Conservation (phyloP, 306 rosid species). For the Cyamopsis tetragonoloba region DNA sequence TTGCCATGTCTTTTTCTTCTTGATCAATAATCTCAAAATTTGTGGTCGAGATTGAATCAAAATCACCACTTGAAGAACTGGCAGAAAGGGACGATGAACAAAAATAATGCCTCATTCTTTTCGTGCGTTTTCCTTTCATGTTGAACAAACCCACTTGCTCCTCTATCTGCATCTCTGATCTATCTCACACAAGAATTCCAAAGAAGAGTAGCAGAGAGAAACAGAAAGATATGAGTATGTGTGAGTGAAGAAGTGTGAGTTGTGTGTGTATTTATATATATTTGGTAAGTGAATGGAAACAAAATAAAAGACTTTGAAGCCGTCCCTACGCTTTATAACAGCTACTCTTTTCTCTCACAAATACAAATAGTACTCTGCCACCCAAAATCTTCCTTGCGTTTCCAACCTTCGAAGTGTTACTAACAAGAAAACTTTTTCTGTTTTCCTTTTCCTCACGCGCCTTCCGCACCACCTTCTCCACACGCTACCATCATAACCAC, state of each 20-base stretch:
- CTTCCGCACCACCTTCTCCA: not conserved
- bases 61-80: slow-evolving; percentile 46
- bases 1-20: slow-evolving; percentile 92
- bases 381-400: slow-evolving; percentile 58
- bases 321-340: slow-evolving; percentile 36
- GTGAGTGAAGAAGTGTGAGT: slow-evolving; percentile 13
- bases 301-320: slow-evolving; percentile 20
- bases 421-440: slow-evolving; percentile 38
- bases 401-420: slow-evolving; percentile 58
- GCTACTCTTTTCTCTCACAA: no score
- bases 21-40: slow-evolving; percentile 45
- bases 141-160: slow-evolving; percentile 26
- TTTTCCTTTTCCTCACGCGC: slow-evolving; percentile 57
- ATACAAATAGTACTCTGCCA: slow-evolving; percentile 38
- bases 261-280: not conserved
- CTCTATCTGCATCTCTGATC: slow-evolving; percentile 38
- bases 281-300: not conserved
- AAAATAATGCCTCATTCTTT: slow-evolving; percentile 51
- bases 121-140: slow-evolving; percentile 65
- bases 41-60: slow-evolving; percentile 35
- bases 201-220: not conserved
- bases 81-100: slow-evolving; percentile 18
- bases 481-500: slow-evolving; percentile 36
- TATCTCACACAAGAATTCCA: not conserved
- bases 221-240: not conserved